Conservation (phyloP, 345 rosid genomes). For the Rhodamnia argentea region DNA sequence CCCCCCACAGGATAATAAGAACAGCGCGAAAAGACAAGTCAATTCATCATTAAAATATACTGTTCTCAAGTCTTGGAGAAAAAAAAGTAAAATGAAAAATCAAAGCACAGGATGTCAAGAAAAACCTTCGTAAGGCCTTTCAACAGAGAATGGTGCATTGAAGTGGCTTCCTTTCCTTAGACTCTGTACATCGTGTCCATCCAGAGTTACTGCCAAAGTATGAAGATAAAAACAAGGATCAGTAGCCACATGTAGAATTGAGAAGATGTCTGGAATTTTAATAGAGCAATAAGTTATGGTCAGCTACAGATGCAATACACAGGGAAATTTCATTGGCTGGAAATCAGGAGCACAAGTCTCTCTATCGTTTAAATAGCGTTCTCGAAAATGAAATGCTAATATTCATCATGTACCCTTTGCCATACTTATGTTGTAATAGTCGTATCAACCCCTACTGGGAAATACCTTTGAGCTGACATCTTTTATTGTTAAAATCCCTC, state of each 20-base stretch:
- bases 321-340: too few relatives aligned
- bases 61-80: background rate
- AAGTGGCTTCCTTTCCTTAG: slow-evolving; percentile 76
- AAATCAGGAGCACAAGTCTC: too few relatives aligned
- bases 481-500: too few relatives aligned
- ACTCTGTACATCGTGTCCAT: slow-evolving; percentile 69
- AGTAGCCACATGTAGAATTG: background rate
- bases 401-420: too few relatives aligned
- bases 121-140: slow-evolving; percentile 77
- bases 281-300: background rate
- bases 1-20: slow-evolving; percentile 7
- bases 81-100: background rate
- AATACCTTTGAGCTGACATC: too few relatives aligned
- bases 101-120: background rate
- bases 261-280: background rate
- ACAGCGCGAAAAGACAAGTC: background rate
- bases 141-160: slow-evolving; percentile 55
- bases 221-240: slow-evolving; percentile 15
- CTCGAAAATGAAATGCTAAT: too few relatives aligned
- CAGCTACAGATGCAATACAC: too few relatives aligned
- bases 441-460: too few relatives aligned
- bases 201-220: slow-evolving; percentile 82
- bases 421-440: too few relatives aligned
- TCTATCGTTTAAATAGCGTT: too few relatives aligned
- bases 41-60: background rate